Evolutionary conservation across 2,329 filamentous ascomycete species (phyloP).

Genomic region (Fusarium buxicola): DNA sequence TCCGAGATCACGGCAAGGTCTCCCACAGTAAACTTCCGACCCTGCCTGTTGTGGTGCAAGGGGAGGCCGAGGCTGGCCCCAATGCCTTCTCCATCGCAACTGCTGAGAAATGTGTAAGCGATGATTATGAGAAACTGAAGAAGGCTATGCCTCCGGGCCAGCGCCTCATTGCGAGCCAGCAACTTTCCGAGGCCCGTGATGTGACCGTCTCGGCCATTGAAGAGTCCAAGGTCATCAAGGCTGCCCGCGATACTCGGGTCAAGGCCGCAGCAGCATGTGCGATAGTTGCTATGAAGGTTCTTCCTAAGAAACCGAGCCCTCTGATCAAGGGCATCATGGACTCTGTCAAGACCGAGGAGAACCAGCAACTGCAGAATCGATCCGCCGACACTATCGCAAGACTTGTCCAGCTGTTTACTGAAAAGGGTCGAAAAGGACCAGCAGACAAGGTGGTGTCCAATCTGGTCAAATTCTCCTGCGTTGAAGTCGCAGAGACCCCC

Average conservation of each 20-base stretch:
- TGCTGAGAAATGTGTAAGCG: conserved; percentile 86
- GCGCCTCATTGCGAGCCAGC: conserved; percentile 82
- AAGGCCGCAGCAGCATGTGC: conserved; percentile 88
- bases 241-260: conserved; percentile 85
- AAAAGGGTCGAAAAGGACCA: conserved; percentile 81
- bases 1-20: conserved; percentile 90
- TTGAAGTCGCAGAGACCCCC: conserved; percentile 96
- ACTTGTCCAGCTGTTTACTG: conserved; percentile 87
- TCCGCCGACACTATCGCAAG: conserved; percentile 87
- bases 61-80: conserved; percentile 89
- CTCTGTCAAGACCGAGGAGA: conserved; percentile 95
- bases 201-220: conserved; percentile 78
- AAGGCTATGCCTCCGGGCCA: conserved; percentile 90
- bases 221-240: conserved; percentile 83
- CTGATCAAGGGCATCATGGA: conserved; percentile 99
- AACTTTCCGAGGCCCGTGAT: conserved; percentile 80
- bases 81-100: conserved; percentile 90
- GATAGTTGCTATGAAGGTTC: conserved; percentile 84
- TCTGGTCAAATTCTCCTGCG: conserved; percentile 95
- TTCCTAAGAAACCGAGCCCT: conserved; percentile 92
- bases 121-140: conserved; percentile 89
- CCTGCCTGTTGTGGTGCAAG: conserved; percentile 92
- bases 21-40: conserved; percentile 79
- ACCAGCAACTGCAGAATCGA: conserved; percentile 85
- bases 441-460: conserved; percentile 97